A percentile compares a stretch with the other conserved stretches of the same genome.
These are phyloP conservation scores for Calonectria multiphialidica DNA, from an alignment of 2,329 filamentous ascomycete species.

Conservation along the genomic window DNA sequence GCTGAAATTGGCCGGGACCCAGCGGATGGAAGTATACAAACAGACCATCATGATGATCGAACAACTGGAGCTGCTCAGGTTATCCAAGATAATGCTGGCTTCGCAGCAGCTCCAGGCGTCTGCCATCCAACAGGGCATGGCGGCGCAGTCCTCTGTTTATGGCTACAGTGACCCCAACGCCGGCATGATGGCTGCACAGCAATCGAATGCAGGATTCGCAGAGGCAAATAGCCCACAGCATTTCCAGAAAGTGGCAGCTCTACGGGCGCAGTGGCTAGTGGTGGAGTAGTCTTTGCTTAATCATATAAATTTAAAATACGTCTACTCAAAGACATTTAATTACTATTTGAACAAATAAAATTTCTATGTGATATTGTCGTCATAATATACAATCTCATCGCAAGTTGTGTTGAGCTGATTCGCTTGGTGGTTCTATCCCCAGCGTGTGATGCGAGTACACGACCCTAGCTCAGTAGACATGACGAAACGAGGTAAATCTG, in stretches of 20 bases:
- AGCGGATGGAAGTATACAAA: slow-evolving; percentile 44
- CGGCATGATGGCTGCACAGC: neutral
- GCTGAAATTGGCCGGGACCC: slow-evolving; percentile 43
- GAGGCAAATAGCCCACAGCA: neutral
- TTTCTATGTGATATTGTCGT: neutral
- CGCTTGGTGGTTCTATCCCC: neutral
- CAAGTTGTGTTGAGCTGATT: neutral
- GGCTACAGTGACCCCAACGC: neutral
- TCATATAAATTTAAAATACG: neutral
- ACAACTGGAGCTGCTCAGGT: slow-evolving; percentile 43
- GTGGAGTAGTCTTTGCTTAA: neutral
- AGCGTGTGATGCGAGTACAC: neutral
- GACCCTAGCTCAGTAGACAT: neutral
- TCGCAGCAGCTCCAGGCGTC: neutral
- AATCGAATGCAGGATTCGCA: neutral
- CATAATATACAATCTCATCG: neutral
- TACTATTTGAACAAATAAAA: neutral
- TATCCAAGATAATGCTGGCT: neutral
- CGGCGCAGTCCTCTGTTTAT: neutral
- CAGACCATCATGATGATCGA: slow-evolving; percentile 45
- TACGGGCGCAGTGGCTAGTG: neutral
- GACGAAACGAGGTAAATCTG: neutral
- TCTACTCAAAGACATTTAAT: neutral
- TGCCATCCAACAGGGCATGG: neutral
- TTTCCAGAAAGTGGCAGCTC: neutral